A percentile compares a stretch with the other conserved stretches of the same genome.
These are phyloP conservation scores for Salix arbutifolia DNA, from an alignment of 345 rosid genomes.

Conservation along the genomic window DNA sequence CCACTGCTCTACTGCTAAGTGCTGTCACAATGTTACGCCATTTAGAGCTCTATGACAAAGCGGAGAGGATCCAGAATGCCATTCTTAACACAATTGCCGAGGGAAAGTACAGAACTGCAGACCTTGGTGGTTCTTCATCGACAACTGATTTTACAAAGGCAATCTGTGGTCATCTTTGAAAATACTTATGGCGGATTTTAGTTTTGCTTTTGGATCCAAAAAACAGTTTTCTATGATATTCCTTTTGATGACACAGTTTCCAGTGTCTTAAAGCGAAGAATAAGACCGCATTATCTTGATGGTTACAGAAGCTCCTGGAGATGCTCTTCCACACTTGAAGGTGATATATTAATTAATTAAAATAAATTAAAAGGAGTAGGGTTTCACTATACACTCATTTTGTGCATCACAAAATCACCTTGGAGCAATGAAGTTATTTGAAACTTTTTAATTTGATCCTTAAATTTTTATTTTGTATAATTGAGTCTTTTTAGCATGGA, in stretches of 20 bases:
- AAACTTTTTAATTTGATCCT: background rate
- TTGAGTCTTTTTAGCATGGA: no score
- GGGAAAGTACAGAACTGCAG: slow-evolving; percentile 86
- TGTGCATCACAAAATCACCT: no score
- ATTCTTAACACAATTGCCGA: slow-evolving; percentile 79
- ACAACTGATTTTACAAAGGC: slow-evolving; percentile 89
- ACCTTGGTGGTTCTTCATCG: slow-evolving; percentile 76
- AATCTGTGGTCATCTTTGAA: slow-evolving; percentile 77
- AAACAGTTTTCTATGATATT: slow-evolving; percentile 6
- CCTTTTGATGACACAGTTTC: slow-evolving; percentile 7
- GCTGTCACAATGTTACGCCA: slow-evolving; percentile 84
- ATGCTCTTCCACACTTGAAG: background rate
- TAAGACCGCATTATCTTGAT: slow-evolving; percentile 15
- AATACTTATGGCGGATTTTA: slow-evolving; percentile 18
- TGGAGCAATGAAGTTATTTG: background rate
- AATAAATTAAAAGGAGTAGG: no score
- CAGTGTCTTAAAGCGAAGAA: slow-evolving; percentile 4
- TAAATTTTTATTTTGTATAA: background rate
- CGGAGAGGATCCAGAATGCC: slow-evolving; percentile 77
- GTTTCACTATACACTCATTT: no score
- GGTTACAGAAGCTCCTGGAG: background rate
- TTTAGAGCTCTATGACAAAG: slow-evolving; percentile 71
- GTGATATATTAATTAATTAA: background rate
- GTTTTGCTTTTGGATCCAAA: slow-evolving; percentile 14
- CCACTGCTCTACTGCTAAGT: slow-evolving; percentile 90